A percentile compares a stretch with the other conserved stretches of the same genome.
phyloP scores from a whole-genome alignment of 192 early-diverging fungal genomes.

The Dissophora ornata region DNA sequence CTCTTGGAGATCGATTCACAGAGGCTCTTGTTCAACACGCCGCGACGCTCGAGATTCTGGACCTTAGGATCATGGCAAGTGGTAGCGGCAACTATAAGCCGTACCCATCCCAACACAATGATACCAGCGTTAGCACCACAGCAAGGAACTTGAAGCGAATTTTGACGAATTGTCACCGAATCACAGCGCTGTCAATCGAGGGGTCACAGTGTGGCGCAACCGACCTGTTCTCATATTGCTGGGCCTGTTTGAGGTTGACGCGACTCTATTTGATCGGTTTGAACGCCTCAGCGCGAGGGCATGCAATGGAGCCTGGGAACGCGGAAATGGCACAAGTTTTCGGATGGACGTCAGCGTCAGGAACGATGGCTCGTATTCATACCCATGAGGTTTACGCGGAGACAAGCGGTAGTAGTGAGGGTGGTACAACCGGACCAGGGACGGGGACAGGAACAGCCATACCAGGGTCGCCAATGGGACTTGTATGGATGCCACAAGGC shows the following conservation, averaged over 20 bases:
- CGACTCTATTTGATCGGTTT: slow-evolving; percentile 16
- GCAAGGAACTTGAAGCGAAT: slow-evolving; percentile 4
- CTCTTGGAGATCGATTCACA: slow-evolving; percentile 12
- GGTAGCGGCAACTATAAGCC: too few relatives aligned
- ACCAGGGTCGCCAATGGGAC: background rate
- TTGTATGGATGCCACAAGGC: too few relatives aligned
- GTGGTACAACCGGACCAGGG: too few relatives aligned
- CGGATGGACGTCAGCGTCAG: background rate
- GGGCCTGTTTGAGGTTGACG: slow-evolving; percentile 15
- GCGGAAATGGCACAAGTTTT: background rate
- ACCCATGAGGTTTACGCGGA: too few relatives aligned
- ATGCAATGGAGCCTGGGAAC: background rate
- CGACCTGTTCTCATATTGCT: slow-evolving; percentile 18
- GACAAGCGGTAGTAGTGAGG: too few relatives aligned
- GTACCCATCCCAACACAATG: too few relatives aligned
- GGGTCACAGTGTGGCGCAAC: background rate
- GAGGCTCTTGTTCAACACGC: slow-evolving; percentile 17
- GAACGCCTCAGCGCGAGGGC: background rate
- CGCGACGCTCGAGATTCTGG: slow-evolving; percentile 13
- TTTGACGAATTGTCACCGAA: slow-evolving; percentile 9
- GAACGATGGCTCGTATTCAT: background rate
- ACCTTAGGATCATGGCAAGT: slow-evolving; percentile 12
- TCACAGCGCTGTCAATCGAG: slow-evolving; percentile 28
- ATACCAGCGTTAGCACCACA: background rate
- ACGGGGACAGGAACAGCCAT: background rate